A percentile compares a stretch with the other conserved stretches of the same genome.
Conservation (phyloP, 129 eudicot species). For the Tagetes erecta region DNA sequence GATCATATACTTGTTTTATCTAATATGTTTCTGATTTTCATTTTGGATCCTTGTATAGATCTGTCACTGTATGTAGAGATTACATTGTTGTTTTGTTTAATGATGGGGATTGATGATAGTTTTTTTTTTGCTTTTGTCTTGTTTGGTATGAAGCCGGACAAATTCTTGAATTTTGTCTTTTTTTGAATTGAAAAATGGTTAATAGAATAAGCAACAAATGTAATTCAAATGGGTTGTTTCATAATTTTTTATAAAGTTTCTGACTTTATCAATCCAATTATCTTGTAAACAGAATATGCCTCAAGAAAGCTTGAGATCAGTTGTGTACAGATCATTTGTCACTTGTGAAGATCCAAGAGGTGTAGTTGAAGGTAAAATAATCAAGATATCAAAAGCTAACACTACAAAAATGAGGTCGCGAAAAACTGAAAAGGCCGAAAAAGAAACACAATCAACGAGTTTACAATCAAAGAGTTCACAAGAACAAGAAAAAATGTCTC, state of each 20-base stretch:
- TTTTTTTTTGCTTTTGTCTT: conserved; percentile 33
- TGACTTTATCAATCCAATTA: conserved; percentile 47
- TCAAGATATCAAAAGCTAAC: conserved; percentile 50
- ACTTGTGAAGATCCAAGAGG: conserved; percentile 96
- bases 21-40: conserved; percentile 9
- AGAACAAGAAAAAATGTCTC: conserved; percentile 38
- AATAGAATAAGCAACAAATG: conserved; percentile 28
- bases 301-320: conserved; percentile 75
- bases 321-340: conserved; percentile 81
- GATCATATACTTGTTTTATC: conserved; percentile 15
- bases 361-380: conserved; percentile 61
- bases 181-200: conserved; percentile 8
- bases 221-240: conserved; percentile 21
- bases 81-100: conserved; percentile 24
- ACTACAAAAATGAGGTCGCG: conserved; percentile 37
- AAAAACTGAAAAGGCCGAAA: conserved; percentile 27
- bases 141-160: conserved; percentile 37
- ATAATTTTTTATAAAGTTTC: conserved; percentile 23
- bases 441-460: too few relatives aligned
- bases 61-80: conserved; percentile 28
- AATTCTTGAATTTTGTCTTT: conserved; percentile 36
- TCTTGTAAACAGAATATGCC: conserved; percentile 67
- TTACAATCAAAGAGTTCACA: conserved; percentile 31
- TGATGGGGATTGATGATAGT: conserved; percentile 50
- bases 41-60: conserved; percentile 25